phyloP scores from a whole-genome alignment of 306 rosid species.

The Corylus americana region DNA sequence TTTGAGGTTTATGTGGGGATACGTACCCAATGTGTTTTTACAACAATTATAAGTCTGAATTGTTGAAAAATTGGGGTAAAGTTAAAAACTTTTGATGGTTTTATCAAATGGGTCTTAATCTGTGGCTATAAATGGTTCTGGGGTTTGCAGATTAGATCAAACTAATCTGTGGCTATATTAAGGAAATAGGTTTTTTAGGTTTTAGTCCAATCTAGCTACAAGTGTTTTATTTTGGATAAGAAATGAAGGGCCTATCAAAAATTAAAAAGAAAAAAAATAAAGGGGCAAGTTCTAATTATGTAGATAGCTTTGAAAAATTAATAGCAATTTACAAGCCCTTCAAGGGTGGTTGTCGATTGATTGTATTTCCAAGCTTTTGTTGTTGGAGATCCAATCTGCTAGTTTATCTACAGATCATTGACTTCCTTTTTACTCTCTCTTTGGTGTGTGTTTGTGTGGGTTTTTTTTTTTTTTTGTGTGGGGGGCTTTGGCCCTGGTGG shows the following conservation, averaged over 20 bases:
- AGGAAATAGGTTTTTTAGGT: neutral
- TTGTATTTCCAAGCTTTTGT: neutral
- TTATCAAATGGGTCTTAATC: neutral
- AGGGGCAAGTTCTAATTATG: neutral
- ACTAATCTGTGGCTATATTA: neutral
- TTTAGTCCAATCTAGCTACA: neutral
- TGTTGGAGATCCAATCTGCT: neutral
- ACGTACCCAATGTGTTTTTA: neutral
- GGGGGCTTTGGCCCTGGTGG: too few relatives aligned
- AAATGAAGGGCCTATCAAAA: neutral
- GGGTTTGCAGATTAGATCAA: constrained; percentile 18
- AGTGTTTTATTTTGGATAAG: neutral
- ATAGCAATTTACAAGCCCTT: neutral
- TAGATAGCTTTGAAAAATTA: neutral
- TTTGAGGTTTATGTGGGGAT: constrained; percentile 27
- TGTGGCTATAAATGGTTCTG: constrained; percentile 12
- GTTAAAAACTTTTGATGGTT: neutral
- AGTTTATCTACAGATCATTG: neutral
- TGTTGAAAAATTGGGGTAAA: constrained; percentile 11
- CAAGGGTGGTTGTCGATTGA: neutral
- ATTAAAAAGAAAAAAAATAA: neutral
- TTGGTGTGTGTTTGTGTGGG: too few relatives aligned
- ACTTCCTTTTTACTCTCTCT: neutral
- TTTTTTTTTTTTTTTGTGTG: neutral
- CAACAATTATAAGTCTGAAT: constrained; percentile 10